Percentiles rank a stretch among this genome's conserved stretches.
Evolutionary conservation across 1,139 yeast species (phyloP).

Genomic region (Arxiozyma heterogenica): DNA sequence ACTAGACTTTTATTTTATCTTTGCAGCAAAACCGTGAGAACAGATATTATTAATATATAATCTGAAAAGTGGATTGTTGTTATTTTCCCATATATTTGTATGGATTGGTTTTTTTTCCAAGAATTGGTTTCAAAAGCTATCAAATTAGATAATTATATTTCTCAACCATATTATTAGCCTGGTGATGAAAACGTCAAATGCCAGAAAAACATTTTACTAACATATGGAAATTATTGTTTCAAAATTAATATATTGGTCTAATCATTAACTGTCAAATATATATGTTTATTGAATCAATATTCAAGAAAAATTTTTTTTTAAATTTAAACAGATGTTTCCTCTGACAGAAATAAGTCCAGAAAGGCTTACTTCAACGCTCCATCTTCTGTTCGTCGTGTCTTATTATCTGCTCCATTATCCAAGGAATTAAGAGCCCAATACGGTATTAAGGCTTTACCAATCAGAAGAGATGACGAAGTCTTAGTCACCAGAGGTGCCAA

Average conservation of each 20-base stretch:
- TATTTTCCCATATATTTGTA: not conserved
- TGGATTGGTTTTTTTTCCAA: not conserved
- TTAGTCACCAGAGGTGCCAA: slow-evolving; percentile 95
- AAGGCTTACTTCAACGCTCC: slow-evolving; percentile 99
- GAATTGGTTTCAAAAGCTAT: not conserved
- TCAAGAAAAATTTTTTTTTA: slow-evolving; percentile 3
- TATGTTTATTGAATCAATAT: not conserved
- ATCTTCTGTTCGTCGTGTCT: slow-evolving; percentile 88
- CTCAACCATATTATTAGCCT: not conserved
- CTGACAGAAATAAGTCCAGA: slow-evolving; percentile 99
- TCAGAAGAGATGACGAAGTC: slow-evolving; percentile 97
- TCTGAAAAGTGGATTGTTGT: not conserved
- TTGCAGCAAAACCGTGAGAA: too few relatives aligned
- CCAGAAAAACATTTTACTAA: slow-evolving; percentile 3
- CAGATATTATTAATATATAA: too few relatives aligned
- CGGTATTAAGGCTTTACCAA: slow-evolving; percentile 92
- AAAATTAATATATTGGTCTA: too few relatives aligned
- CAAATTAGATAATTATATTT: too few relatives aligned
- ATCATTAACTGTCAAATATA: too few relatives aligned
- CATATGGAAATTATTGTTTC: not conserved
- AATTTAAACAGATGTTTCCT: slow-evolving; percentile 73
- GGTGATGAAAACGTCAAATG: not conserved
- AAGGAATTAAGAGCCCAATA: slow-evolving; percentile 98
- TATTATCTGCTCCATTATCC: slow-evolving; percentile 98
- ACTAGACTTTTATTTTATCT: not conserved